Conservation (phyloP, 352 stramenopile species). For the Pythium sukuiense region DNA sequence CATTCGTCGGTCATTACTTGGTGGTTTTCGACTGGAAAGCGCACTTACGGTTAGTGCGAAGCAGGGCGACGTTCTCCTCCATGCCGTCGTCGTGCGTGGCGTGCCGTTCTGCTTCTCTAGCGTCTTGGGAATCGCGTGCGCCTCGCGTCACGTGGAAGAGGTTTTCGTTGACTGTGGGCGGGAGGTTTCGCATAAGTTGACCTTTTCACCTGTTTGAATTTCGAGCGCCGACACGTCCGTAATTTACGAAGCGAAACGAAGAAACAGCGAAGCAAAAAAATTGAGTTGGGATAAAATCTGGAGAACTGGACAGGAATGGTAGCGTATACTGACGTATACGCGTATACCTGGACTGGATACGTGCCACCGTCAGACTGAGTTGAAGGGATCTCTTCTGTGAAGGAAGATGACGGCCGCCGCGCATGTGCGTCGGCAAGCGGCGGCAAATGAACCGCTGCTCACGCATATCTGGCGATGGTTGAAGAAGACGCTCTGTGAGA, state of each 20-base stretch:
- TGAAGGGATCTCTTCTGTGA: not conserved
- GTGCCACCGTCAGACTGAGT: not conserved
- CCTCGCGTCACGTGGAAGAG: constrained; percentile 3
- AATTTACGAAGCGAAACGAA: constrained; percentile 11
- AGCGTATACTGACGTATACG: not conserved
- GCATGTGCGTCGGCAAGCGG: constrained; percentile 57
- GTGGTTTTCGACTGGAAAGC: not conserved
- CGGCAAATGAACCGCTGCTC: constrained; percentile 52
- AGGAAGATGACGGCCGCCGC: constrained; percentile 49
- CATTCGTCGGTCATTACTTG: not conserved
- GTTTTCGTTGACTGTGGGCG: constrained; percentile 11
- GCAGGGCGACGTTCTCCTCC: constrained; percentile 56
- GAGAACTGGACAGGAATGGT: not conserved
- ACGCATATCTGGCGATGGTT: constrained; percentile 71
- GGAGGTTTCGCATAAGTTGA: constrained; percentile 22
- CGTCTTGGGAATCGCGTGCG: not conserved
- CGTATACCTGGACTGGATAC: not conserved
- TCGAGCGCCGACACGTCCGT: not conserved
- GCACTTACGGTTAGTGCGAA: constrained; percentile 54
- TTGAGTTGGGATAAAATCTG: constrained; percentile 2
- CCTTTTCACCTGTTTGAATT: constrained; percentile 18
- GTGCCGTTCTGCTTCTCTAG: not conserved
- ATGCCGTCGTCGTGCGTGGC: constrained; percentile 31
- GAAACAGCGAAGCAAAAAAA: constrained; percentile 1
- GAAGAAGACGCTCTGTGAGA: constrained; percentile 55